These are phyloP conservation scores for Glycine latifolia DNA, from an alignment of 306 rosid species.

Conservation along the genomic window DNA sequence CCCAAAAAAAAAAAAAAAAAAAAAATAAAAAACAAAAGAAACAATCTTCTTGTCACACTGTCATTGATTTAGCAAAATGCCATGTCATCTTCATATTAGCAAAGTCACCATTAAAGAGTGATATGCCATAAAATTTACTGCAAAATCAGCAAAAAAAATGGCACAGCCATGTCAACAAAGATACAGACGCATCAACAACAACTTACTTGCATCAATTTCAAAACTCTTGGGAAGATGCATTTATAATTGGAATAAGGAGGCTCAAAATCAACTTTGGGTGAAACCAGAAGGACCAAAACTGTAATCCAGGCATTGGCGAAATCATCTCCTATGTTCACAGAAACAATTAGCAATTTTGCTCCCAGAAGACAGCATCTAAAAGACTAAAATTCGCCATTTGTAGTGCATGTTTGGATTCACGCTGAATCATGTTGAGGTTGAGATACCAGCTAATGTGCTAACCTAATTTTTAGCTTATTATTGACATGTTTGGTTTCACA, in stretches of 20 bases:
- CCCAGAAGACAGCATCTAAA: neutral
- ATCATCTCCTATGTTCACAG: conserved; percentile 14
- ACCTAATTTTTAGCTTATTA: neutral
- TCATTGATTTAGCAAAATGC: neutral
- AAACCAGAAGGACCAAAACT: neutral
- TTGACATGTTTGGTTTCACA: neutral
- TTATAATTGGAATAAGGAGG: neutral
- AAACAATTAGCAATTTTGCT: neutral
- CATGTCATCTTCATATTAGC: conserved; percentile 2
- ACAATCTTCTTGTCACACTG: neutral
- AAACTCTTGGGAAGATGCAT: neutral
- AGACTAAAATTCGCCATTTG: neutral
- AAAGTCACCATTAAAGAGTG: neutral
- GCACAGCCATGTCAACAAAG: conserved; percentile 1
- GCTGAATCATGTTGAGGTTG: neutral
- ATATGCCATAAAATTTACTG: neutral
- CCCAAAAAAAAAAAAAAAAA: no score
- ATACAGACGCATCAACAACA: conserved; percentile 1
- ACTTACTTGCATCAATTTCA: conserved; percentile 1
- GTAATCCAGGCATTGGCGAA: neutral
- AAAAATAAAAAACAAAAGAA: neutral
- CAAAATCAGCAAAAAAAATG: conserved; percentile 14
- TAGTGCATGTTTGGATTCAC: neutral
- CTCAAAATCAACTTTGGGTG: neutral
- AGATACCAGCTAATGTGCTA: no score